These are phyloP conservation scores for Jaltomata sinuosa DNA, from an alignment of 257 asterid genomes.

Conservation along the genomic window DNA sequence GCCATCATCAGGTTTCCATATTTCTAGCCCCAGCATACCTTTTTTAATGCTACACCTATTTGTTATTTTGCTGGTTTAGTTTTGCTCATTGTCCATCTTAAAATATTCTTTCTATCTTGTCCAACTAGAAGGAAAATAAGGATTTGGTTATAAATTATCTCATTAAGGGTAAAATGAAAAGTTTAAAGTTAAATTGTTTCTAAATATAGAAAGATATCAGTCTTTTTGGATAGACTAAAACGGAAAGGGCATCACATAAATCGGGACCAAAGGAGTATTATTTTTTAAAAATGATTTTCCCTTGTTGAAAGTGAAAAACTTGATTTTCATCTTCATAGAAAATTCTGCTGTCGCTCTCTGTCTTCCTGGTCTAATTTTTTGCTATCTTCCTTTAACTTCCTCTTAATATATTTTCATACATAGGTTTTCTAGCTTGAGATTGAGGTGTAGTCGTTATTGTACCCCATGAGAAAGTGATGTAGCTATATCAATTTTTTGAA, in stretches of 20 bases:
- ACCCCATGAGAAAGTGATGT: neutral
- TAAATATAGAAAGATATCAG: neutral
- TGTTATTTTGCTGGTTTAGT: neutral
- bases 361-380: neutral
- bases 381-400: neutral
- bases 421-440: neutral
- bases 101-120: neutral
- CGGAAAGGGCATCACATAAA: neutral
- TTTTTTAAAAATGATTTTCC: neutral
- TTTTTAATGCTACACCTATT: neutral
- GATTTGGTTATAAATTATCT: neutral
- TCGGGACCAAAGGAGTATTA: neutral
- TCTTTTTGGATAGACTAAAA: neutral
- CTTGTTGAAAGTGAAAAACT: neutral
- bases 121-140: neutral
- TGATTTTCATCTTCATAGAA: neutral
- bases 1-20: conserved; percentile 48
- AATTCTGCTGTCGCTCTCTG: neutral
- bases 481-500: neutral
- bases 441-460: neutral
- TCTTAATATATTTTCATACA: neutral
- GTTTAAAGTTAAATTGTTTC: neutral
- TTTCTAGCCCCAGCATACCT: neutral
- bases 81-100: neutral
- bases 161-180: neutral